Base-by-base conservation (phyloP, 306 rosid genomes). In the Quercus suber region DNA sequence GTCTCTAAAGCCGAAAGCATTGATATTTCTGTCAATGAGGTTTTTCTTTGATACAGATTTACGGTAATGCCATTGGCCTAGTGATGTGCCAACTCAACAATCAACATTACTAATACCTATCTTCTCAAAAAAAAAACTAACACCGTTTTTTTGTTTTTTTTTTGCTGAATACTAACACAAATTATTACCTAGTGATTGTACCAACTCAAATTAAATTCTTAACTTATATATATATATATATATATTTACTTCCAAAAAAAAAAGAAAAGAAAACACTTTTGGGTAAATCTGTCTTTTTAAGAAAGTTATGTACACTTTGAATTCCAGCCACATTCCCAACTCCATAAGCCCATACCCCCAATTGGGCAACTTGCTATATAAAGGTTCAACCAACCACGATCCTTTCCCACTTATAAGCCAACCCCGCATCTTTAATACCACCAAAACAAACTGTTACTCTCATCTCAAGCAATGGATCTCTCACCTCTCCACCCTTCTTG, bases 401-500 rank as follows among this genome's bases (percentile, higher is more conserved):
- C 28, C 77, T 33, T 78, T 63, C 27, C 43, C 49, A 18, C 59
- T 49, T 20, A 55, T 5, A 56, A 58, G 60, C 33, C 53, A 52
- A 71, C 61, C 33, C 23, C 17, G 4, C 61, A 51, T 63, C 70
- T 1, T 12, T 31, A 55, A 30, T 58, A 13, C 37, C 35, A 65
- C 20, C 53, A 1, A 21, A 52, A 17, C 5, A 52, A 49, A 12
- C 67, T 75, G 63, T 56, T n/a, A 71, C 58, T n/a, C 61, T 43
- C 13, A 3, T 20, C 21, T 52, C 28, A 73, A 71, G 51, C 67
- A 83, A 92, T 88, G 97, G 94, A 88, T 81, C 71, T 83, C 69
- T 88, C 88, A 73, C 15, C 79, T 37, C 25, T 73, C 55, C 69
- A 81, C 51, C 71, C 72, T 69, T 76, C 89, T 3, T 73, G 80